Conservation (phyloP, 1,139 yeast genomes). For the Candida sojae region DNA sequence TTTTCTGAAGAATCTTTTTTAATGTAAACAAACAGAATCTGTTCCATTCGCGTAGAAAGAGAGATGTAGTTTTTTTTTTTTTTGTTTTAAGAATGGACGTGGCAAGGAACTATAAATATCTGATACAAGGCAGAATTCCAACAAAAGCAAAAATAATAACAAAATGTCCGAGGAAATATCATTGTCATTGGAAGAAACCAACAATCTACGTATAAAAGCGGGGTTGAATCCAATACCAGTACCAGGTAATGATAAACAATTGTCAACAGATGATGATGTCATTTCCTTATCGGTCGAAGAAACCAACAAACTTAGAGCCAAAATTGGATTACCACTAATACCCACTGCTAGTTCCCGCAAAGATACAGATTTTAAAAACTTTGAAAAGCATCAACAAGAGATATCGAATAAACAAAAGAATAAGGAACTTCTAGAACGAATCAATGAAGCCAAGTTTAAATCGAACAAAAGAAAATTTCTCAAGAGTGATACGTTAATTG, state of each 20-base stretch:
- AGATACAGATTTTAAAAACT: conserved; percentile 15
- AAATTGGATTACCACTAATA: conserved; percentile 33
- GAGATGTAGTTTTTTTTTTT: no score
- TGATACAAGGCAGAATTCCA: no score
- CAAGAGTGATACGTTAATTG: conserved; percentile 20
- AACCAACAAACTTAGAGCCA: conserved; percentile 36
- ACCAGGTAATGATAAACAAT: not conserved
- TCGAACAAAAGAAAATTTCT: conserved; percentile 2
- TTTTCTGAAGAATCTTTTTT: no score
- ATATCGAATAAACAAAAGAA: conserved; percentile 12
- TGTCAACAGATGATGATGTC: not conserved
- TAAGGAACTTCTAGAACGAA: conserved; percentile 14
- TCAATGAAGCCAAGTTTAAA: conserved; percentile 16
- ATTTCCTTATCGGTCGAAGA: conserved; percentile 35
- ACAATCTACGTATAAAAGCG: conserved; percentile 31
- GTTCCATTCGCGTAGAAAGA: not conserved
- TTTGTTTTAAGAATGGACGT: no score
- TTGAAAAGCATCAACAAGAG: conserved; percentile 16
- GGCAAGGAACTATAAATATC: no score
- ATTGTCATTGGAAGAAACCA: conserved; percentile 40
- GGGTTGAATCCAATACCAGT: conserved; percentile 33
- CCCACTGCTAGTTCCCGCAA: conserved; percentile 14
- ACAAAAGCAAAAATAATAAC: not conserved
- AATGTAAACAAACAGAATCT: no score
- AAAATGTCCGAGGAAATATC: conserved; percentile 29